Conservation (phyloP, 805 yeast species). For the Candida patagonica region DNA sequence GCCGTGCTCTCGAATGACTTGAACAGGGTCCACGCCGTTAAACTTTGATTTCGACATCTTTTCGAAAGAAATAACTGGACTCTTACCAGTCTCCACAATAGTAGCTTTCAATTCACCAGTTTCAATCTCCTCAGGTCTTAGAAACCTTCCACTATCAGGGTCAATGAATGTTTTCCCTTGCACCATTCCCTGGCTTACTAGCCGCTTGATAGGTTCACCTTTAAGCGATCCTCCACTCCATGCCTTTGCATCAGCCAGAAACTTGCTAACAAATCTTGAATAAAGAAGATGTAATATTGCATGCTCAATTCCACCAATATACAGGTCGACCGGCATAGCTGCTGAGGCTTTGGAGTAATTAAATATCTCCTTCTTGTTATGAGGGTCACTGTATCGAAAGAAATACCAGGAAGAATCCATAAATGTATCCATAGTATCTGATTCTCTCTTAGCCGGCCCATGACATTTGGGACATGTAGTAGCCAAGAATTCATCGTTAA, state of each 20-base stretch:
- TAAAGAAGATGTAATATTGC: conserved; percentile 88
- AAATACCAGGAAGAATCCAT: conserved; percentile 98
- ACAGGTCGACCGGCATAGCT: conserved; percentile 76
- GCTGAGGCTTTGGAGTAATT: conserved; percentile 37
- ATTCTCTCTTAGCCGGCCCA: conserved; percentile 68
- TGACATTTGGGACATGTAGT: conserved; percentile 74
- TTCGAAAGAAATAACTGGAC: conserved; percentile 57
- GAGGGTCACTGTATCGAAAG: conserved; percentile 72
- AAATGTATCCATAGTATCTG: conserved; percentile 98
- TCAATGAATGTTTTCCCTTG: conserved; percentile 79
- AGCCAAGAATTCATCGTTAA: conserved; percentile 57
- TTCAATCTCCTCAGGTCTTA: conserved; percentile 71
- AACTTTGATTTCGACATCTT: conserved; percentile 96
- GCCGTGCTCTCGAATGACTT: conserved; percentile 67
- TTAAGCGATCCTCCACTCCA: conserved; percentile 52
- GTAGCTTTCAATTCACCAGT: conserved; percentile 31
- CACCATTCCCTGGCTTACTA: conserved; percentile 97
- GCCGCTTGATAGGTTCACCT: conserved; percentile 73
- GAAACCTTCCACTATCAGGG: conserved; percentile 62
- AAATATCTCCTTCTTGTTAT: conserved; percentile 51
- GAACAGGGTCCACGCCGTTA: conserved; percentile 87
- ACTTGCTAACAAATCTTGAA: conserved; percentile 77
- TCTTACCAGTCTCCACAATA: conserved; percentile 40
- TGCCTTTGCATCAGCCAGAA: conserved; percentile 44
- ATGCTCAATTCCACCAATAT: conserved; percentile 94